Evolutionary conservation across 805 yeast species (phyloP), one percentile per base, ranked within the genome.

Genomic region (Komagataella kurtzmanii): DNA sequence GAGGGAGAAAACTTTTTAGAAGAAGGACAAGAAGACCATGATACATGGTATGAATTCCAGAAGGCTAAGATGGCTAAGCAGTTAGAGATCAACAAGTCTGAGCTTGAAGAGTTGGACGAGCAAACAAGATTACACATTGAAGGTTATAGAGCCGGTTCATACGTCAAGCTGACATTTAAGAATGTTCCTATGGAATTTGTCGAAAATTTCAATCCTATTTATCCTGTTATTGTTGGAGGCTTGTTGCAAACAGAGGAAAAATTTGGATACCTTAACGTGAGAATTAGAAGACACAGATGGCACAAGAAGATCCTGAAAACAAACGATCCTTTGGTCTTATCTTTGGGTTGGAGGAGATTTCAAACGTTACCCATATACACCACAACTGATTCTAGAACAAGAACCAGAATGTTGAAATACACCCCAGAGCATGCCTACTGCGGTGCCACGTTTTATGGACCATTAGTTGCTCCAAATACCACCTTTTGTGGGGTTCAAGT

Each of bases 401-500:
- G 99, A 73, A 91, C 90, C 62, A 84, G 99, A 71, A 88, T 93
- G 97, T 76, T 93, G 69, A 93, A 93, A 65, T 93, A 93, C 65
- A 93, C 99, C 0, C 99, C 99, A 6, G 99, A 93, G 63, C 99
- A 93, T 67, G 88, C 97, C 21, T 91, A 85, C 65, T 93, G 99
- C 74, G 82, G 84, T 63, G 97, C 96, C 1, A 85, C 96, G 36
- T 89, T 93, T 67, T 93, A 89, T 63, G 99, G 99, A 1, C 99
- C 99, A 10, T 74, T 93, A 52, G 97, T 91, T 50, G 88, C 97
- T 1, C 99, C 99, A 45, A 91, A 91, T 63, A 91, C 99, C 0
- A 95, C 98, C 1, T 95, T 93, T 66, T 91, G 96, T 68, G 98
- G 96, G 49, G 87, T 91, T 55, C 95, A 90, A 62, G 75, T 85